Evolutionary conservation across 23 red algal genomes (phyloP), one percentile per base, ranked within the genome.

Genomic region (Gracilariopsis chorda): DNA sequence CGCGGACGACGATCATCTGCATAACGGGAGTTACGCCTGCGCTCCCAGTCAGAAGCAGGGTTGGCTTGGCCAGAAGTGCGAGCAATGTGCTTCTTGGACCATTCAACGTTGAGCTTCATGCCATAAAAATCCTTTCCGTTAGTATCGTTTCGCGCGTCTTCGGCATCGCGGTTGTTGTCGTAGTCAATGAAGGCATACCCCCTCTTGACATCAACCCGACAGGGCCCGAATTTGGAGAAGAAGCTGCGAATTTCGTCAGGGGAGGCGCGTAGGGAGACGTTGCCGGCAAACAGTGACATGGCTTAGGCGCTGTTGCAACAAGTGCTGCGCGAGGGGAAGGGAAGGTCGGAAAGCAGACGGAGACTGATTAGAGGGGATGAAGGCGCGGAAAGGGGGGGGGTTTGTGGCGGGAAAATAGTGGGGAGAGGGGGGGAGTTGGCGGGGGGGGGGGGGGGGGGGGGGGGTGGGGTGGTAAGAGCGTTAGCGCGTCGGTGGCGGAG

Each of bases 281-380:
- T 94, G 44, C 91, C 91, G 40, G 82, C 91, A 76, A 94, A 94
- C 48, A 94, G 51, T 27, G 91, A 94, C 91, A 94, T 94, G 49
- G 39, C n/a, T n/a, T 63, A n/a, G n/a, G n/a, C n/a, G n/a, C n/a
- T n/a, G n/a, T n/a, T n/a, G n/a, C n/a, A n/a, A n/a, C n/a, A n/a
- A n/a, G n/a, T n/a, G n/a, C n/a, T n/a, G n/a, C n/a, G n/a, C n/a
- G n/a, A n/a, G n/a, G n/a, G n/a, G n/a, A n/a, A n/a, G n/a, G n/a
- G n/a, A n/a, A n/a, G n/a, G n/a, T n/a, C n/a, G n/a, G n/a, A n/a
- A n/a, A n/a, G n/a, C n/a, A n/a, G n/a, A n/a, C n/a, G n/a, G n/a
- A n/a, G n/a, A n/a, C n/a, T n/a, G n/a, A n/a, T n/a, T n/a, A n/a
- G n/a, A n/a, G n/a, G n/a, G n/a, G n/a, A n/a, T n/a, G n/a, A n/a